A percentile compares a stretch with the other conserved stretches of the same genome.
phyloP scores from a whole-genome alignment of 805 yeast species.

The Yamadazyma ubonensis region DNA sequence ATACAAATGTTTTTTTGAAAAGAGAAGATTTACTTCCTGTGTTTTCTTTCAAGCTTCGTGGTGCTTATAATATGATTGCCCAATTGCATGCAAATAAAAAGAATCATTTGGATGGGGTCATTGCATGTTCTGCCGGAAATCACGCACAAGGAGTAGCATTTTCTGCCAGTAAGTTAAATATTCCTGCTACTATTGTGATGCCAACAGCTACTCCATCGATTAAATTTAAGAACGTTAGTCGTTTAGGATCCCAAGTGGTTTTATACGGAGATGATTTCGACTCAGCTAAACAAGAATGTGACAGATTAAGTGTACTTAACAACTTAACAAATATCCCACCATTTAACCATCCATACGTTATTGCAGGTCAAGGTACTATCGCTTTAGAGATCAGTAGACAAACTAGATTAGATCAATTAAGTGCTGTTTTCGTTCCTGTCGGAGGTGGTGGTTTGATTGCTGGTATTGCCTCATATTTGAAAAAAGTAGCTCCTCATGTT shows the following conservation, averaged over 20 bases:
- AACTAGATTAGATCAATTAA: conserved; percentile 68
- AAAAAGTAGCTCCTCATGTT: conserved; percentile 96
- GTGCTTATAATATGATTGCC: conserved; percentile 97
- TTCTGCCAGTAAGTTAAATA: conserved; percentile 78
- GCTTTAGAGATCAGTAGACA: conserved; percentile 93
- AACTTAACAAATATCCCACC: conserved; percentile 94
- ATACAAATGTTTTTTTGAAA: conserved; percentile 73
- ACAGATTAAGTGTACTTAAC: conserved; percentile 61
- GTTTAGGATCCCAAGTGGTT: conserved; percentile 93
- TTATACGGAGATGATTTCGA: conserved; percentile 93
- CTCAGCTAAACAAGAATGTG: conserved; percentile 89
- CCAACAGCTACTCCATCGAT: conserved; percentile 96
- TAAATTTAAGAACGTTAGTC: conserved; percentile 85
- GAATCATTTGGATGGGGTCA: conserved; percentile 76
- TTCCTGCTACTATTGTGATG: conserved; percentile 97
- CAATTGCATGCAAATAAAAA: conserved; percentile 61
- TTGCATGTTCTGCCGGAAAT: conserved; percentile 98
- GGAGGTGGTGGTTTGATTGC: conserved; percentile 98
- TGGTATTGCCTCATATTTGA: conserved; percentile 86
- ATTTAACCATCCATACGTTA: conserved; percentile 94
- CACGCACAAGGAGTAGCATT: conserved; percentile 99
- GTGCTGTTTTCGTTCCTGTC: conserved; percentile 87
- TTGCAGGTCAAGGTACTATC: conserved; percentile 98
- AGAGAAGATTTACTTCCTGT: conserved; percentile 95
- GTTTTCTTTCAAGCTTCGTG: conserved; percentile 92